Evolutionary conservation across 768 basidiomycete species (phyloP), one percentile per base, ranked within the genome.

Genomic region (Xerocomellus dryophilus): DNA sequence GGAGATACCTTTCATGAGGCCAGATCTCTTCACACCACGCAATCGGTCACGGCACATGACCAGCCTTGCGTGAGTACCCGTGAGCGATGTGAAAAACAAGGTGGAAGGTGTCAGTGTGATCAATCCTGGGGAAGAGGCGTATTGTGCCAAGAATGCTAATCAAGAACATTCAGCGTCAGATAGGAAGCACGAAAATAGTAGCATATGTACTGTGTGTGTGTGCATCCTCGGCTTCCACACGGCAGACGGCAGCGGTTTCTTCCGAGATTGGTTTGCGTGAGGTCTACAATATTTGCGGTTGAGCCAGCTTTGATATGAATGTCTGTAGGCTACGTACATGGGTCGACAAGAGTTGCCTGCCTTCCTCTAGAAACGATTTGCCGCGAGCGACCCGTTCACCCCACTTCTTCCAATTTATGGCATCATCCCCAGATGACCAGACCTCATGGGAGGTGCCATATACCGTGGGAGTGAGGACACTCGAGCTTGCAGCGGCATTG

Each of bases 141-240:
- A 74, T 53, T 86, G 83, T 39, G 82, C 83, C 47, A 83, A 77
- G 67, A 81, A 88, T 1, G 81, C 86, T 88, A 47, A 46, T 41
- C 27, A 43, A 38, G 27, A 42, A 50, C 9, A 2, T 39, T 60
- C 8, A 57, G 42, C 47, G 38, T 18, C n/a, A 41, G n/a, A 47
- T 14, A 39, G 10, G 20, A 40, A 11, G 17, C n/a, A 25, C 34
- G 23, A 15, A 48, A 44, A 42, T 43, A 14, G 43, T 6, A 32
- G 21, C 74, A 47, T 54, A n/a, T n/a, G n/a, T n/a, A 80, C 79
- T 73, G 42, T 74, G 69, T 0, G 66, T 73, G 42, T 74, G 69
- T 0, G 66, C 59, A 45, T 73, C 68, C 21, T 60, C 61, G 14
- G 48, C 46, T 23, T 51, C 52, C 39, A 20, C 32, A 23, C n/a